Conservation (phyloP, 768 basidiomycete genomes). For the Boletellus sp. region DNA sequence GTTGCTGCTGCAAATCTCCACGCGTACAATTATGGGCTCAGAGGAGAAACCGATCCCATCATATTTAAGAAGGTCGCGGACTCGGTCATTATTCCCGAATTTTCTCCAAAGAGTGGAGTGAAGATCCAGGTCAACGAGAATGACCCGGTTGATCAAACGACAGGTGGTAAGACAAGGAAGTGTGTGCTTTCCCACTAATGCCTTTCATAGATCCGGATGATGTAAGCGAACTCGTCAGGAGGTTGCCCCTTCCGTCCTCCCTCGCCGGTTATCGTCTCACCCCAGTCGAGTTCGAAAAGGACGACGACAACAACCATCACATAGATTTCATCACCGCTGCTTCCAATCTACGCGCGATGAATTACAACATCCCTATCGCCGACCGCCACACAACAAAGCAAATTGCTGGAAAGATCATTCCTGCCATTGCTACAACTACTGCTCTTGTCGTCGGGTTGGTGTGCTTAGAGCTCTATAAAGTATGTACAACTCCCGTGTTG, state of each 20-base stretch:
- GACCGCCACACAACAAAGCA: constrained; percentile 94
- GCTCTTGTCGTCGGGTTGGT: constrained; percentile 93
- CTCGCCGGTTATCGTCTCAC: constrained; percentile 94
- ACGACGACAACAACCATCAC: constrained; percentile 96
- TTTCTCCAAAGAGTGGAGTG: constrained; percentile 88
- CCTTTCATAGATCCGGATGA: constrained; percentile 44
- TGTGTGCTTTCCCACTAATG: constrained; percentile 3
- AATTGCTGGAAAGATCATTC: constrained; percentile 98
- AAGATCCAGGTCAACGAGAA: constrained; percentile 92
- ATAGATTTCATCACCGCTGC: constrained; percentile 99
- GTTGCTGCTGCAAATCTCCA: constrained; percentile 94
- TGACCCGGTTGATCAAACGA: constrained; percentile 73
- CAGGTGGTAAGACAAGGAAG: constrained; percentile 19
- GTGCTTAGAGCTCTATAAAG: constrained; percentile 97
- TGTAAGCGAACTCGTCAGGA: constrained; percentile 51
- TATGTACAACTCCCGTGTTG: constrained; percentile 21
- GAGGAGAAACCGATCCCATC: constrained; percentile 76
- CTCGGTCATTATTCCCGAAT: constrained; percentile 82
- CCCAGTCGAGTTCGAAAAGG: constrained; percentile 98
- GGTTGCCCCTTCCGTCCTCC: constrained; percentile 85
- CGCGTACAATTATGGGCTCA: constrained; percentile 96
- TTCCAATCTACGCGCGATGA: constrained; percentile 92
- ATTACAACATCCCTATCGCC: constrained; percentile 85
- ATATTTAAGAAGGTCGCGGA: constrained; percentile 84
- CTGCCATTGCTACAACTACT: constrained; percentile 98